Percentiles rank a stretch among this genome's conserved stretches.
phyloP scores from a whole-genome alignment of 345 rosid genomes.

The Gossypium stocksii region DNA sequence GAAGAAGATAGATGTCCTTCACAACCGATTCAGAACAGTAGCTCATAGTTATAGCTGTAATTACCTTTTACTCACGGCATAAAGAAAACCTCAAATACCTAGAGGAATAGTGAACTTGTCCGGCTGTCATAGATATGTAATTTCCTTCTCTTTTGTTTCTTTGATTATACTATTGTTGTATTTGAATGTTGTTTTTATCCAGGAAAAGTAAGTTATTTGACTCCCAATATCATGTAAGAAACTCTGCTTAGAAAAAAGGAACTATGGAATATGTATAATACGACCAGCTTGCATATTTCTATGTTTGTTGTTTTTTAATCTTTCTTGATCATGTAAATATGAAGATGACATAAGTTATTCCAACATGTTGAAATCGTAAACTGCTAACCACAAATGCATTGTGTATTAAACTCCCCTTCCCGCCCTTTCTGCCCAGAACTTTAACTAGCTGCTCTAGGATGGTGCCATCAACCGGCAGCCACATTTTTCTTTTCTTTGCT shows the following conservation, averaged over 20 bases:
- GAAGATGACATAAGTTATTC: too few relatives aligned
- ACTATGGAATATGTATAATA: not conserved
- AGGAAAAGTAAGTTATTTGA: not conserved
- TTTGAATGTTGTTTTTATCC: slow-evolving; percentile 7
- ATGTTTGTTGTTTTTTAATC: not conserved
- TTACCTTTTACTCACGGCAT: slow-evolving; percentile 7
- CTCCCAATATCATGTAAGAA: not conserved
- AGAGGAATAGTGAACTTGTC: slow-evolving; percentile 8
- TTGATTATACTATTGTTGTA: not conserved
- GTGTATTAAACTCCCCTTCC: too few relatives aligned
- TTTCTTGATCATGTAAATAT: not conserved
- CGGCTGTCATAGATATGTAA: not conserved
- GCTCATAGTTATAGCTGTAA: slow-evolving; percentile 26
- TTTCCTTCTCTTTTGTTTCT: not conserved
- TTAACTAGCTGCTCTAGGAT: too few relatives aligned
- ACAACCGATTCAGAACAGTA: slow-evolving; percentile 53
- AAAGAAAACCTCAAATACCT: not conserved
- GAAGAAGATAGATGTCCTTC: slow-evolving; percentile 55
- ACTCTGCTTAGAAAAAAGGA: not conserved
- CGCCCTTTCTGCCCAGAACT: too few relatives aligned
- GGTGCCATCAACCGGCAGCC: too few relatives aligned
- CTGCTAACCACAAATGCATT: not conserved
- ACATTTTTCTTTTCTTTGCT: too few relatives aligned
- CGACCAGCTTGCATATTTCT: not conserved
- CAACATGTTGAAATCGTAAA: not conserved